Percentiles rank a stretch among this genome's conserved stretches.
Conservation (phyloP, 2,329 filamentous ascomycete genomes). For the Neonectria faginata region DNA sequence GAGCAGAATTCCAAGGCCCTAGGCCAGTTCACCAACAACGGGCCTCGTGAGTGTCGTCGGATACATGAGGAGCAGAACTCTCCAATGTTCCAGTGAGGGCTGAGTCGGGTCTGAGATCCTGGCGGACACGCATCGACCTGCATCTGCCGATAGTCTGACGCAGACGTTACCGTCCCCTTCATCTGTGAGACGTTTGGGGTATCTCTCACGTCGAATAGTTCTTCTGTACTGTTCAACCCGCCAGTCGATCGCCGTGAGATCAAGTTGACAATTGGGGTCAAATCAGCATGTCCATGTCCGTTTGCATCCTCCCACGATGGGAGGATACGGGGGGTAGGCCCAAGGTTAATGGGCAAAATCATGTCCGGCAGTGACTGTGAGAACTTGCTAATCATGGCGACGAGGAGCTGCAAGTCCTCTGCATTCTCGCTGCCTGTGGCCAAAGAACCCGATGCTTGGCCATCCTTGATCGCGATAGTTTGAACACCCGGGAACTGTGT, state of each 20-base stretch:
- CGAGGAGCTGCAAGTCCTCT: constrained; percentile 57
- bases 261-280: constrained; percentile 47
- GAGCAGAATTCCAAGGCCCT: constrained; percentile 76
- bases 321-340: constrained; percentile 55
- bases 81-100: constrained; percentile 71
- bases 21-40: constrained; percentile 75
- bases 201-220: constrained; percentile 6
- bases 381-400: constrained; percentile 78
- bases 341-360: constrained; percentile 85
- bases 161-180: constrained; percentile 32
- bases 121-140: constrained; percentile 69
- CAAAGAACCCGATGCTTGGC: constrained; percentile 63
- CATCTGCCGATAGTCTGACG: constrained; percentile 55
- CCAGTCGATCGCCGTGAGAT: constrained; percentile 44
- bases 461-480: constrained; percentile 70
- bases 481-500: constrained; percentile 58
- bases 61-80: constrained; percentile 74
- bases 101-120: constrained; percentile 68
- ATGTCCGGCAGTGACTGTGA: constrained; percentile 81
- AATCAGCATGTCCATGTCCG: constrained; percentile 37
- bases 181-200: background rate
- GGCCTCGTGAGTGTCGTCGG: constrained; percentile 72
- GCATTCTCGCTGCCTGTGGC: constrained; percentile 49
- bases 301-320: constrained; percentile 71
- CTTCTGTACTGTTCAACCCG: constrained; percentile 16